These are phyloP conservation scores for Arabidopsis hybrid DNA, from an alignment of 441 rosid genomes.

Conservation along the genomic window DNA sequence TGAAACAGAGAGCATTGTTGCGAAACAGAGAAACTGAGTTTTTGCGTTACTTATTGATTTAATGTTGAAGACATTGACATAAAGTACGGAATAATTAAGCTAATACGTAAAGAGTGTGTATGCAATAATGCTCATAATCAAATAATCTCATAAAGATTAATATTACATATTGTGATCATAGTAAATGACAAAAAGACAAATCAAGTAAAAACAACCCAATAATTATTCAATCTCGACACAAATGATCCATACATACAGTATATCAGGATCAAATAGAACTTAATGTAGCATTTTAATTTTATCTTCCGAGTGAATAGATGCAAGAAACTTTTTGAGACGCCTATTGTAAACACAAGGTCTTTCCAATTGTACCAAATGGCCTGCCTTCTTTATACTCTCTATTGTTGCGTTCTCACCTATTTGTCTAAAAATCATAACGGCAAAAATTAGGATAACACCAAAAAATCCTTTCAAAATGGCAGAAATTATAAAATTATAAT, in stretches of 20 bases:
- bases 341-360: constrained; percentile 80
- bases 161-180: background rate
- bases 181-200: background rate
- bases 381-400: constrained; percentile 71
- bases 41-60: too few species aligned
- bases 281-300: background rate
- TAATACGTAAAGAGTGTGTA: too few species aligned
- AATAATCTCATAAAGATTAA: too few species aligned
- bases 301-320: constrained; percentile 50
- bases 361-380: constrained; percentile 85
- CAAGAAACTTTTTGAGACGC: constrained; percentile 69
- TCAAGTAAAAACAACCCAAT: background rate
- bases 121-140: too few species aligned
- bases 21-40: too few species aligned
- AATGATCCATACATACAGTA: background rate
- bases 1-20: too few species aligned
- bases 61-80: too few species aligned
- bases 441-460: background rate
- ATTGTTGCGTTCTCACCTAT: constrained; percentile 73
- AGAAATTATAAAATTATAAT: background rate
- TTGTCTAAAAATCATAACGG: constrained; percentile 51
- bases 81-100: too few species aligned
- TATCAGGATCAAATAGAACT: constrained; percentile 2
- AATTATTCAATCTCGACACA: constrained; percentile 15
- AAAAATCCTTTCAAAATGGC: background rate